A percentile compares a stretch with the other conserved stretches of the same genome.
These are phyloP conservation scores for Lonicera japonica DNA, from an alignment of 129 eudicot genomes.

Conservation along the genomic window DNA sequence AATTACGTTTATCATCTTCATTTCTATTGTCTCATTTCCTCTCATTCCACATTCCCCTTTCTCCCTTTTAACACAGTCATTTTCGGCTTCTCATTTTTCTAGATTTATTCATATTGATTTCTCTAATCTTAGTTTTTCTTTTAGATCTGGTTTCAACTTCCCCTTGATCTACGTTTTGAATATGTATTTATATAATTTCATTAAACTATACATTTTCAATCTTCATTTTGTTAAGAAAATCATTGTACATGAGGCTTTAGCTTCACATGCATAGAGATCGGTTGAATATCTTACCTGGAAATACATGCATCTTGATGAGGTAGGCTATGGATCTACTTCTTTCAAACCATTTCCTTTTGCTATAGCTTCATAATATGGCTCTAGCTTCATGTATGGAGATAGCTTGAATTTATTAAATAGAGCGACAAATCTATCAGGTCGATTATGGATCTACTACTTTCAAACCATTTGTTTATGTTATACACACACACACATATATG, in stretches of 20 bases:
- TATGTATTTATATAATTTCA: conserved; percentile 13
- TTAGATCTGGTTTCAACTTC: conserved; percentile 26
- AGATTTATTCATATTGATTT: conserved; percentile 6
- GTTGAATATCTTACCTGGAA: not conserved
- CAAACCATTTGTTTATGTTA: too few species aligned
- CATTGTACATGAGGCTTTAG: not conserved
- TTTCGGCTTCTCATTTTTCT: not conserved
- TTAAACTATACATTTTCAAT: not conserved
- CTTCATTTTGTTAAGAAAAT: too few species aligned
- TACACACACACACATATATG: too few species aligned
- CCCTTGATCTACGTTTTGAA: conserved; percentile 40
- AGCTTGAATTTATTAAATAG: too few species aligned
- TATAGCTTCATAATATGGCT: too few species aligned
- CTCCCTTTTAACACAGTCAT: too few species aligned
- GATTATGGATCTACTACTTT: too few species aligned
- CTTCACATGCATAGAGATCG: not conserved
- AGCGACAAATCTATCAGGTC: too few species aligned
- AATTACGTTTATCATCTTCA: conserved; percentile 14
- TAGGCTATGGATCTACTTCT: not conserved
- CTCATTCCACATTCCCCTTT: not conserved
- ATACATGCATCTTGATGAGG: too few species aligned
- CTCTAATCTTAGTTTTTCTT: not conserved
- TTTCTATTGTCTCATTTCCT: not conserved
- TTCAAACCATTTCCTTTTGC: too few species aligned
- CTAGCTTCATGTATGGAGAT: too few species aligned